Conservation (phyloP, 257 asterid species). For the Striga asiatica region DNA sequence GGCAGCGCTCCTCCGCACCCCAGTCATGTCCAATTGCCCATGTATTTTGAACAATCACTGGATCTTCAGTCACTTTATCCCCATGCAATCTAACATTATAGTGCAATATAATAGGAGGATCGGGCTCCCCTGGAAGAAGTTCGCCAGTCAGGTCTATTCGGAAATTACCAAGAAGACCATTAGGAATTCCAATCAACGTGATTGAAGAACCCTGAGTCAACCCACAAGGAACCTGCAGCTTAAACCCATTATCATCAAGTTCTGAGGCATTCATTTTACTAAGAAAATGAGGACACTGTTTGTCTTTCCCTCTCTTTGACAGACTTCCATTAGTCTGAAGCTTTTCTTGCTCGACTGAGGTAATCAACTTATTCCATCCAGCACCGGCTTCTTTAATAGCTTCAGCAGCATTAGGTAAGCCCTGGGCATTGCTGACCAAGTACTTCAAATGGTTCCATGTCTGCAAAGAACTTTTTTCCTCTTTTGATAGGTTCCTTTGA, state of each 20-base stretch:
- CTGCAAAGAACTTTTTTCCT: slow-evolving; percentile 48
- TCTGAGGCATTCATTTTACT: slow-evolving; percentile 74
- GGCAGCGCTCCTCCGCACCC: slow-evolving; percentile 98
- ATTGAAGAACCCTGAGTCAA: slow-evolving; percentile 93
- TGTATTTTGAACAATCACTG: slow-evolving; percentile 92
- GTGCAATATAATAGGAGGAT: slow-evolving; percentile 88
- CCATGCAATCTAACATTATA: slow-evolving; percentile 89
- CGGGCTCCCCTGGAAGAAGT: slow-evolving; percentile 93
- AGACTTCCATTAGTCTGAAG: slow-evolving; percentile 46
- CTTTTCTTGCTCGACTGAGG: slow-evolving; percentile 61
- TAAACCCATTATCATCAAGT: slow-evolving; percentile 42
- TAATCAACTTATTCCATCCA: slow-evolving; percentile 78
- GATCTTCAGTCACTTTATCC: slow-evolving; percentile 83
- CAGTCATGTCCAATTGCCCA: slow-evolving; percentile 96
- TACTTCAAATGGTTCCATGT: slow-evolving; percentile 64
- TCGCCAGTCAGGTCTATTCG: slow-evolving; percentile 86
- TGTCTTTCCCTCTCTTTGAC: slow-evolving; percentile 60
- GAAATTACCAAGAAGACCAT: slow-evolving; percentile 88
- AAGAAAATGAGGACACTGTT: slow-evolving; percentile 94
- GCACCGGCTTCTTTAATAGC: slow-evolving; percentile 74
- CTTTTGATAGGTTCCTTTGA: slow-evolving; percentile 42
- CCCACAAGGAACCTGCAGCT: slow-evolving; percentile 84
- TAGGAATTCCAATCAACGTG: slow-evolving; percentile 87
- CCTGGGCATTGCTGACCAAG: slow-evolving; percentile 48
- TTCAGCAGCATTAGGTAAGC: slow-evolving; percentile 72